Percentiles rank a stretch among this genome's conserved stretches.
These are phyloP conservation scores for Suhomyces bribrorum DNA, from an alignment of 1,139 yeast genomes.

Conservation along the genomic window DNA sequence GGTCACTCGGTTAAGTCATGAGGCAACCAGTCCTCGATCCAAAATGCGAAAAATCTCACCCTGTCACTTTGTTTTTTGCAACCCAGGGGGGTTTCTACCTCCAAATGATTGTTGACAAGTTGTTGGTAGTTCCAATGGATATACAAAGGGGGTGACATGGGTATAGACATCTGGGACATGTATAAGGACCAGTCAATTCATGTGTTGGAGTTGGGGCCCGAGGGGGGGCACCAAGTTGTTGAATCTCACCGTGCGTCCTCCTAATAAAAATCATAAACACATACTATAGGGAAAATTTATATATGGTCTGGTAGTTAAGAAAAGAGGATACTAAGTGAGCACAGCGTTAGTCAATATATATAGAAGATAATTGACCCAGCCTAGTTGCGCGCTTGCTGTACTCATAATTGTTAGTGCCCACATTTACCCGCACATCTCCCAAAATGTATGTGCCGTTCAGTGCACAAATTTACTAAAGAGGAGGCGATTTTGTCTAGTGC, in stretches of 20 bases:
- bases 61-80: slow-evolving; percentile 1
- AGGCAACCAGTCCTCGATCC: too few species aligned
- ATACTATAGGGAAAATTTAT: slow-evolving; percentile 14
- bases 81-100: neutral
- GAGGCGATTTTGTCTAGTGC: slow-evolving; percentile 1
- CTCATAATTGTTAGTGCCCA: slow-evolving; percentile 22
- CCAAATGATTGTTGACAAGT: neutral
- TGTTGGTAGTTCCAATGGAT: neutral
- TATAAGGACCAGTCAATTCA: neutral
- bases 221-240: neutral
- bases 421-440: slow-evolving; percentile 18
- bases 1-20: too few species aligned
- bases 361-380: slow-evolving; percentile 2
- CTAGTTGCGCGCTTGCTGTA: slow-evolving; percentile 14
- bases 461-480: slow-evolving; percentile 10
- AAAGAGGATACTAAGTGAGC: slow-evolving; percentile 10
- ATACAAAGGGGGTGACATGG: neutral
- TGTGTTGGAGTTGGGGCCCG: neutral
- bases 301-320: slow-evolving; percentile 15
- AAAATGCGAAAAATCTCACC: neutral
- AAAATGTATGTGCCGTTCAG: slow-evolving; percentile 8
- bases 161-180: neutral
- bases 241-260: slow-evolving; percentile 11
- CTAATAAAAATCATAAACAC: slow-evolving; percentile 7
- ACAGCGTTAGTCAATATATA: slow-evolving; percentile 11